These are phyloP conservation scores for Corynascus novoguineensis DNA, from an alignment of 495 filamentous ascomycete genomes.

Conservation along the genomic window DNA sequence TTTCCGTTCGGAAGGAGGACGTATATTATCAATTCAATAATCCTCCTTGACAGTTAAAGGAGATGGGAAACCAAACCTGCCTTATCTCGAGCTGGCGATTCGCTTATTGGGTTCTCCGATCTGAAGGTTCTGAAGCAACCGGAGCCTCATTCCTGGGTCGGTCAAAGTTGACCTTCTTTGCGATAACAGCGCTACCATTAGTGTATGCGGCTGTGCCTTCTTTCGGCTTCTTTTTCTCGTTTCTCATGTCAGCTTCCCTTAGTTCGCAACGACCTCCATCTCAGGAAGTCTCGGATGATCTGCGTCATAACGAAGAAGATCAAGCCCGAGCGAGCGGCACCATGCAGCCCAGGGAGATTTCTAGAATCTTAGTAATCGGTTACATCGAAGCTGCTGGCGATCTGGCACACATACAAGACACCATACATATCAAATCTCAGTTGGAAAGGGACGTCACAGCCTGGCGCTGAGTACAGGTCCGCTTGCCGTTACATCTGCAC, in stretches of 20 bases:
- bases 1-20: too few species aligned
- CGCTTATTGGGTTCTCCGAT: too few species aligned
- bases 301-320: neutral
- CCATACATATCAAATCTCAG: conserved; percentile 3
- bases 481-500: neutral
- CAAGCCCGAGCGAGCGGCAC: neutral
- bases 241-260: neutral
- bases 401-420: conserved; percentile 18
- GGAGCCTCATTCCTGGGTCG: too few species aligned
- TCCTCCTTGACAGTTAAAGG: too few species aligned
- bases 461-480: neutral
- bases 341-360: neutral
- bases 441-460: neutral
- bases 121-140: too few species aligned
- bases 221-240: neutral
- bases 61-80: too few species aligned
- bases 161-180: too few species aligned
- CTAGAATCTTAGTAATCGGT: conserved; percentile 12
- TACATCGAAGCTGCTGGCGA: conserved; percentile 8
- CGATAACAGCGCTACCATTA: too few species aligned
- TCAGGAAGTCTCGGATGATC: neutral
- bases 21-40: too few species aligned
- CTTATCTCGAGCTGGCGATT: too few species aligned
- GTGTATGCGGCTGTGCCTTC: too few species aligned
- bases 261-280: too few species aligned